A percentile compares a stretch with the other conserved stretches of the same genome.
Conservation (phyloP, 176 grass and related monocot genomes). For the Tillandsia leiboldiana region DNA sequence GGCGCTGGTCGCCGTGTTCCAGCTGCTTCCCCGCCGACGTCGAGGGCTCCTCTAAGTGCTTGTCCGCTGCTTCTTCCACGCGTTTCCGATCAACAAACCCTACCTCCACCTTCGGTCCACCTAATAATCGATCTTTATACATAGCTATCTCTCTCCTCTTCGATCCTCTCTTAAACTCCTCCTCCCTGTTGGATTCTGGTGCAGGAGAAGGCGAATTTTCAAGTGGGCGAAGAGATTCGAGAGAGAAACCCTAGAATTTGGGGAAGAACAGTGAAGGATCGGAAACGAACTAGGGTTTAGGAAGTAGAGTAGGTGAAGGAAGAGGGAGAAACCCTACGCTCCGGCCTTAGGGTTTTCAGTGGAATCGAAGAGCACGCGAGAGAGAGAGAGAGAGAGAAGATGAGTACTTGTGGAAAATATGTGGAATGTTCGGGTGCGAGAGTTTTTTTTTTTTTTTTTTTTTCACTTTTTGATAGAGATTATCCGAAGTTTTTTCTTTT, state of each 20-base stretch:
- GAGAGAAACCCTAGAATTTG: neutral
- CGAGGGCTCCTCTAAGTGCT: conserved; percentile 60
- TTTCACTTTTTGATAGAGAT: no score
- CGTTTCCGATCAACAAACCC: conserved; percentile 64
- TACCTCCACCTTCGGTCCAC: conserved; percentile 13
- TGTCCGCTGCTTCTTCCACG: conserved; percentile 77
- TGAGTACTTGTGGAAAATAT: no score
- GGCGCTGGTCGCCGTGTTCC: conserved; percentile 8
- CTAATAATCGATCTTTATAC: conserved; percentile 47
- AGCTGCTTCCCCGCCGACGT: conserved; percentile 38
- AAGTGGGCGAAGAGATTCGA: neutral
- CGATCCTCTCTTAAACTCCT: neutral
- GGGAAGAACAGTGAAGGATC: neutral
- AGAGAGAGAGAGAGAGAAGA: neutral
- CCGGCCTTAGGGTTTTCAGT: neutral
- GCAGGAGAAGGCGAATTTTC: neutral
- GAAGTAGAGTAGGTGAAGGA: neutral
- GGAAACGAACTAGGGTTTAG: neutral
- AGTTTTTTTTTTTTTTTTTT: no score
- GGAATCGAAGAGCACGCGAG: neutral
- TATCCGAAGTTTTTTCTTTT: no score
- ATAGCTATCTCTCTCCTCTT: conserved; percentile 9
- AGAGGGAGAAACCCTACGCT: neutral
- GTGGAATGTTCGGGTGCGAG: no score
- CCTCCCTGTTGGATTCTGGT: no score